Conservation (phyloP, 768 basidiomycete genomes). For the Russula foetens region DNA sequence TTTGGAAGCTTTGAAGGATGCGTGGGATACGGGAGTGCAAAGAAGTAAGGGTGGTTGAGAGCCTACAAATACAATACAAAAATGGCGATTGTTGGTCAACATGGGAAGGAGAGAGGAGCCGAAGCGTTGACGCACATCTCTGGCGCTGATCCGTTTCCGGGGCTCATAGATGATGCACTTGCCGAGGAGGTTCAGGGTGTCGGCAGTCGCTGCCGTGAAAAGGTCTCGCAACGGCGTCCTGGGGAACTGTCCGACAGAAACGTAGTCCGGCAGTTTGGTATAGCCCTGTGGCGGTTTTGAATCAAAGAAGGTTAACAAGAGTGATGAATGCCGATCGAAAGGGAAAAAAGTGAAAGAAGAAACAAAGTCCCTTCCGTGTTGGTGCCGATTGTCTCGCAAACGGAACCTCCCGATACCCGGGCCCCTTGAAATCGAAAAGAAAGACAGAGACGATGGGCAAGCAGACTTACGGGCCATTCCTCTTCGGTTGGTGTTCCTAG, state of each 20-base stretch:
- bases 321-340: too few species aligned
- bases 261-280: conserved; percentile 83
- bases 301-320: too few species aligned
- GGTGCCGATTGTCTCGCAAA: too few species aligned
- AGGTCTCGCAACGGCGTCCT: conserved; percentile 75
- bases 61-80: conserved; percentile 40
- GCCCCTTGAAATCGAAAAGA: too few species aligned
- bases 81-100: too few species aligned
- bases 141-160: conserved; percentile 66
- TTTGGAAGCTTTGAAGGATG: conserved; percentile 87
- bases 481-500: conserved; percentile 94
- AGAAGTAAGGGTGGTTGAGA: conserved; percentile 82
- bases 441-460: too few species aligned
- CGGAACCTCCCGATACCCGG: too few species aligned
- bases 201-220: conserved; percentile 85
- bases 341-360: background rate
- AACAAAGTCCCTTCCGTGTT: too few species aligned
- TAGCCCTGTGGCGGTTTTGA: conserved; percentile 56
- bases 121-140: conserved; percentile 55
- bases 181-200: conserved; percentile 74
- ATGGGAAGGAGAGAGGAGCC: background rate
- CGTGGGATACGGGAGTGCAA: conserved; percentile 76
- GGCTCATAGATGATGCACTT: conserved; percentile 85
- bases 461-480: conserved; percentile 90
- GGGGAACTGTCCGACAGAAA: conserved; percentile 79